These are phyloP conservation scores for Fusarium tupiense DNA, from an alignment of 2,329 filamentous ascomycete species.

Conservation along the genomic window DNA sequence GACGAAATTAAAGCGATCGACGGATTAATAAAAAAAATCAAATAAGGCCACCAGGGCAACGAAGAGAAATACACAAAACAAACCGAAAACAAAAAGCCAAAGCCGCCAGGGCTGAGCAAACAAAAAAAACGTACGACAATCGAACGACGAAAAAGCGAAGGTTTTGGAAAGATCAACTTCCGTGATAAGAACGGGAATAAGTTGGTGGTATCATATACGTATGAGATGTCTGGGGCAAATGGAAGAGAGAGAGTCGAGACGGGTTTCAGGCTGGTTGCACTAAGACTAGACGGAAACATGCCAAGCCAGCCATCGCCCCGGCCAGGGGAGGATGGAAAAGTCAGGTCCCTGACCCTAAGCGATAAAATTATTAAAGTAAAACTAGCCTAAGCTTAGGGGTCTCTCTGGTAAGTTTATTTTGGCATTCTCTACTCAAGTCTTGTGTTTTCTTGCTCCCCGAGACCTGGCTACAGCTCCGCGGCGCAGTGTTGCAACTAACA, in stretches of 20 bases:
- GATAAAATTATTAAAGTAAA: too few relatives aligned
- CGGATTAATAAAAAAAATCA: background rate
- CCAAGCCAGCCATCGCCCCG: background rate
- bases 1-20: background rate
- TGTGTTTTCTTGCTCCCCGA: too few relatives aligned
- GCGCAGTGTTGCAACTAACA: background rate
- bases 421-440: too few relatives aligned
- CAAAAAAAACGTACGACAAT: background rate
- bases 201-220: background rate
- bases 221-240: background rate
- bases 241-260: background rate
- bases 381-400: too few relatives aligned
- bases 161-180: background rate
- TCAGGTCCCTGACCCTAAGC: fast-evolving
- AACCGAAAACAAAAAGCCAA: background rate
- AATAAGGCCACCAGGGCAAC: slow-evolving; percentile 29
- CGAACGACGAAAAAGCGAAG: background rate
- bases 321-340: too few relatives aligned
- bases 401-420: too few relatives aligned
- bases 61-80: background rate
- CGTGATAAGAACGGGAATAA: background rate
- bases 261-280: slow-evolving; percentile 8
- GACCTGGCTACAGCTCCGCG: background rate
- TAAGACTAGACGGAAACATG: background rate
- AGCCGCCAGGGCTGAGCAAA: slow-evolving; percentile 22